Conservation (phyloP, 2,329 filamentous ascomycete species). For the Aspergillus aculeatinus region DNA sequence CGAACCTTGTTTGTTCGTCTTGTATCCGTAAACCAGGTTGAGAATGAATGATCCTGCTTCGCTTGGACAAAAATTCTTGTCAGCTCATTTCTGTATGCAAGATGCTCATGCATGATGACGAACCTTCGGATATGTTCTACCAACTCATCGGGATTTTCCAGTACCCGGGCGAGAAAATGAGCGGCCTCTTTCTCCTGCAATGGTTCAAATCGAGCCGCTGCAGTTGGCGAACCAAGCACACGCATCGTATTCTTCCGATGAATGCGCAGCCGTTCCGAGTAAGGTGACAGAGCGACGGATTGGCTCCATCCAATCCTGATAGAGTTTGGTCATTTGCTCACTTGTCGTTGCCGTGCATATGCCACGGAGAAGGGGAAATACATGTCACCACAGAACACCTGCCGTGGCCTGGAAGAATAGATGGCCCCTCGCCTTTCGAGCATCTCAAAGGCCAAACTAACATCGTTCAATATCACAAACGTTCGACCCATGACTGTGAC, state of each 20-base stretch:
- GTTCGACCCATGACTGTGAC: conserved; percentile 33
- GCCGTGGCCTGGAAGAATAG: conserved; percentile 27
- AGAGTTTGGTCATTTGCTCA: background rate
- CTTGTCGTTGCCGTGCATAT: background rate
- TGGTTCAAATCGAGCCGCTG: conserved; percentile 39
- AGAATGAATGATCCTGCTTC: conserved; percentile 35
- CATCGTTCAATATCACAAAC: conserved; percentile 35
- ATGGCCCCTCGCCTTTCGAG: conserved; percentile 32
- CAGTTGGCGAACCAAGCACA: conserved; percentile 45
- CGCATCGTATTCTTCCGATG: conserved; percentile 48
- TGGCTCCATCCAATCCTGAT: conserved; percentile 41
- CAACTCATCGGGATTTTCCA: conserved; percentile 40
- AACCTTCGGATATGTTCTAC: conserved; percentile 42
- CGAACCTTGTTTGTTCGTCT: background rate
- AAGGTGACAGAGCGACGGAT: conserved; percentile 33
- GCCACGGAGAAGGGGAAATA: background rate
- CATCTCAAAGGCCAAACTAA: conserved; percentile 29
- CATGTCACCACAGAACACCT: conserved; percentile 32
- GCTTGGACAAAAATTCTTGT: conserved; percentile 24
- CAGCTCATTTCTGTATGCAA: background rate
- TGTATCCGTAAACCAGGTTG: background rate
- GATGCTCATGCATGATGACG: background rate
- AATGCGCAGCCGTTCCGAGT: conserved; percentile 38
- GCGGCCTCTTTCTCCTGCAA: conserved; percentile 47
- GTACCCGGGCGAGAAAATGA: conserved; percentile 45